phyloP scores from a whole-genome alignment of 495 filamentous ascomycete species.

The Penicillium crystallinum region DNA sequence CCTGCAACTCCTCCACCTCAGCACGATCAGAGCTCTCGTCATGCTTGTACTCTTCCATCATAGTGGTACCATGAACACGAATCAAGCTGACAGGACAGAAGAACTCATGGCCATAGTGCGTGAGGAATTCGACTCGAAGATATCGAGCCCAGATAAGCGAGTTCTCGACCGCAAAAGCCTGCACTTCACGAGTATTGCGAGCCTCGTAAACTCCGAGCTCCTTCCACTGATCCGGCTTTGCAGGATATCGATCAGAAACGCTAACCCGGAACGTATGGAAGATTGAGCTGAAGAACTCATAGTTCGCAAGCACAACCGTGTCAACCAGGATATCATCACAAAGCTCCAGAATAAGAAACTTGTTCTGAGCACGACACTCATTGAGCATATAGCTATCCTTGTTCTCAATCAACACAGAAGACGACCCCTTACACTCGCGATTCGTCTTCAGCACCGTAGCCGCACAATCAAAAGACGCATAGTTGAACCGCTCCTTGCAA shows the following conservation, averaged over 20 bases:
- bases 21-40: constrained; percentile 59
- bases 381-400: constrained; percentile 99
- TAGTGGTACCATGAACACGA: constrained; percentile 89
- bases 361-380: constrained; percentile 79
- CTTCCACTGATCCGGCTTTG: constrained; percentile 88
- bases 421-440: constrained; percentile 72
- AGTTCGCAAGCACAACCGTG: constrained; percentile 93
- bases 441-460: constrained; percentile 92
- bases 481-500: constrained; percentile 92
- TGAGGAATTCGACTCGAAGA: constrained; percentile 83
- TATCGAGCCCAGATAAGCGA: constrained; percentile 95
- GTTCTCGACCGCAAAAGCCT: constrained; percentile 88
- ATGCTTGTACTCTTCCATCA: constrained; percentile 87
- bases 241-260: constrained; percentile 88
- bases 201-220: constrained; percentile 85
- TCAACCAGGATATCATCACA: constrained; percentile 93
- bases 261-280: constrained; percentile 84
- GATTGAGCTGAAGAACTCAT: constrained; percentile 97
- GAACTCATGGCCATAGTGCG: constrained; percentile 92
- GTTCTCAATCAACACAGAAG: constrained; percentile 86
- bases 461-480: constrained; percentile 93
- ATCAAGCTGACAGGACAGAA: constrained; percentile 91
- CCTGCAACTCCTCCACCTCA: constrained; percentile 47
- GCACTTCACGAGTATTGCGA: constrained; percentile 84
- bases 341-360: constrained; percentile 87